phyloP scores from a whole-genome alignment of 306 rosid species.

The Glycine latifolia region DNA sequence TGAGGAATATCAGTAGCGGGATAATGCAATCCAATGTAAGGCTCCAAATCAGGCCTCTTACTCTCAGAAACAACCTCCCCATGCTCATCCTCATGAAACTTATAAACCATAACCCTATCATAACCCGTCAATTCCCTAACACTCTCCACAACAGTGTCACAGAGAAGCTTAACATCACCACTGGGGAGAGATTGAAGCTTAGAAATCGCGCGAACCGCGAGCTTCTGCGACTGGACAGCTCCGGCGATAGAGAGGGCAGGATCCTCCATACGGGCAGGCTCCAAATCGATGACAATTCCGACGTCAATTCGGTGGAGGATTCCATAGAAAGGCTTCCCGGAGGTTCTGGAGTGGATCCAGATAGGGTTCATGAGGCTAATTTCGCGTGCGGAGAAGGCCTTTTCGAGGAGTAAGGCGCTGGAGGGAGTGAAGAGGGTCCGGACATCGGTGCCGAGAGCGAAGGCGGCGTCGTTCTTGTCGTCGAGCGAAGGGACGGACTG shows the following conservation, averaged over 20 bases:
- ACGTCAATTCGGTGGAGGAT: conserved; percentile 89
- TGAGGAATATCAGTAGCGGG: conserved; percentile 97
- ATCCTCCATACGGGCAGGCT: conserved; percentile 85
- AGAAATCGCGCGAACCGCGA: conserved; percentile 91
- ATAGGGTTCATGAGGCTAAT: conserved; percentile 84
- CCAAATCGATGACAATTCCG: conserved; percentile 91
- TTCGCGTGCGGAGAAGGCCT: conserved; percentile 85
- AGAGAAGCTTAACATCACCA: conserved; percentile 76
- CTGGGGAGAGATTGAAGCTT: conserved; percentile 88
- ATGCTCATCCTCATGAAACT: conserved; percentile 97
- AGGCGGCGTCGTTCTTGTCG: conserved; percentile 31
- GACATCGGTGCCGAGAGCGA: conserved; percentile 69
- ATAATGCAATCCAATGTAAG: conserved; percentile 93
- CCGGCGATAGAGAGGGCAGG: conserved; percentile 98
- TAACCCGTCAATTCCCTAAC: conserved; percentile 86
- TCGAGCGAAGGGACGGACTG: conserved; percentile 81
- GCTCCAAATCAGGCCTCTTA: conserved; percentile 83
- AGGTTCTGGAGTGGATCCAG: conserved; percentile 83
- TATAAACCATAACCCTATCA: conserved; percentile 97
- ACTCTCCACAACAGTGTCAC: conserved; percentile 84
- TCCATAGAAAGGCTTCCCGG: conserved; percentile 92
- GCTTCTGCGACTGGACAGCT: conserved; percentile 95
- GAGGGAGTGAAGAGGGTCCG: conserved; percentile 70
- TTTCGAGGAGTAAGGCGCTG: conserved; percentile 63
- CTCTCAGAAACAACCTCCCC: conserved; percentile 98